Conservation (phyloP, 1,284 basidiomycete species). For the Earliella scabrosa region DNA sequence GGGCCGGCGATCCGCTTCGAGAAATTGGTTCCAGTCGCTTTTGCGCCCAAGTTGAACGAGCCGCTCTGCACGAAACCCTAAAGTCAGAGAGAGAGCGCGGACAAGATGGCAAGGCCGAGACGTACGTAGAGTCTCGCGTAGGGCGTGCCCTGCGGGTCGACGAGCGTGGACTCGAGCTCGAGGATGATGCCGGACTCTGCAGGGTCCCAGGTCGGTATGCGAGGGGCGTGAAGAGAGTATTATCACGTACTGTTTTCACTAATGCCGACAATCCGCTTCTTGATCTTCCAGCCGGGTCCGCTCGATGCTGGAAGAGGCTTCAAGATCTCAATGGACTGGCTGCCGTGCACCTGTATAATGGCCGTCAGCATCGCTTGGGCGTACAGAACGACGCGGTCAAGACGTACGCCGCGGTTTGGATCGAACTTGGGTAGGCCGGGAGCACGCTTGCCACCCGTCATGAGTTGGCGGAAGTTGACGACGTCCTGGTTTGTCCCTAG, state of each 20-base stretch:
- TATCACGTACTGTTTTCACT: slow-evolving; percentile 74
- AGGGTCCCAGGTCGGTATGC: neutral
- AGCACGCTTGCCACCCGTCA: slow-evolving; percentile 44
- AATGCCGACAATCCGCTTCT: slow-evolving; percentile 61
- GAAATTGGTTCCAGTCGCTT: slow-evolving; percentile 71
- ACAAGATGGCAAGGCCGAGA: slow-evolving; percentile 9
- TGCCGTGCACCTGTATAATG: slow-evolving; percentile 59
- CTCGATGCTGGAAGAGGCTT: slow-evolving; percentile 69
- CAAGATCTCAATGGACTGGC: slow-evolving; percentile 74
- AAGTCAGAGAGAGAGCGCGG: neutral
- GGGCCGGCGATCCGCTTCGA: slow-evolving; percentile 70
- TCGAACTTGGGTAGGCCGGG: slow-evolving; percentile 71
- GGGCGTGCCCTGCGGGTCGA: slow-evolving; percentile 62
- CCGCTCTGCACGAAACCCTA: slow-evolving; percentile 52
- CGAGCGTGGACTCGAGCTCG: slow-evolving; percentile 64
- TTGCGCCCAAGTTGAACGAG: slow-evolving; percentile 76
- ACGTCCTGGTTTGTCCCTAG: slow-evolving; percentile 62
- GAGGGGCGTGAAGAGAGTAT: neutral
- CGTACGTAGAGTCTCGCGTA: slow-evolving; percentile 78
- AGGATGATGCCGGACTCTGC: slow-evolving; percentile 79
- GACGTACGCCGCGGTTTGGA: slow-evolving; percentile 64
- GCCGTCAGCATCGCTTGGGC: no score
- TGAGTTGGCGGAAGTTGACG: slow-evolving; percentile 62
- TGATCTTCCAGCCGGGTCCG: slow-evolving; percentile 70
- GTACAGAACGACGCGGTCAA: no score